These are phyloP conservation scores for Alternaria sp. DNA, from an alignment of 2,329 filamentous ascomycete species.

Conservation along the genomic window DNA sequence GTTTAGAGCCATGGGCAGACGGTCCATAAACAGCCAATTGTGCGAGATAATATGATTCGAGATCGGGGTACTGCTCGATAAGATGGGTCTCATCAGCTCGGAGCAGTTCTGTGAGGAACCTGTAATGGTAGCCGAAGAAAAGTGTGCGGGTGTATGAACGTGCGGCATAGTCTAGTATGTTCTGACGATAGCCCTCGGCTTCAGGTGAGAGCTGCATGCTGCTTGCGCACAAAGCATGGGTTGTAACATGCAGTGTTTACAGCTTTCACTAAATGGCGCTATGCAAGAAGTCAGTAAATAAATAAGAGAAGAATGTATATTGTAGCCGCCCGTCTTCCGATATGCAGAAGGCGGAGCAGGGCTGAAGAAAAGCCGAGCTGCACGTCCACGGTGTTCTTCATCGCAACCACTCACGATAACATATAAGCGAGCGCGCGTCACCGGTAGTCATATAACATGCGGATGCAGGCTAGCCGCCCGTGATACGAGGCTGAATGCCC, in stretches of 20 bases:
- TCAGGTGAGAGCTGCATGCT: slow-evolving; percentile 10
- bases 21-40: slow-evolving; percentile 7
- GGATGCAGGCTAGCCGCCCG: background rate
- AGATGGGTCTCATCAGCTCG: slow-evolving; percentile 3
- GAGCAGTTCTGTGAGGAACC: slow-evolving; percentile 14
- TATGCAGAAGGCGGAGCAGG: background rate
- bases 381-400: background rate
- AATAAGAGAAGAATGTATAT: too few relatives aligned
- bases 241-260: background rate
- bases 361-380: background rate
- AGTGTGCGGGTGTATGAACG: slow-evolving; percentile 21
- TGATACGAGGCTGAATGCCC: background rate
- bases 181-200: slow-evolving; percentile 8
- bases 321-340: background rate
- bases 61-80: slow-evolving; percentile 4
- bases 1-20: background rate
- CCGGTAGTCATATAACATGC: background rate
- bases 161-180: slow-evolving; percentile 10
- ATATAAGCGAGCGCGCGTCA: slow-evolving; percentile 4
- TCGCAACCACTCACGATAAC: slow-evolving; percentile 3
- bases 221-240: background rate
- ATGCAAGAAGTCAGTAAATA: background rate
- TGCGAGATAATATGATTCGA: slow-evolving; percentile 11
- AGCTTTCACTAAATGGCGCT: background rate
- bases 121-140: slow-evolving; percentile 18